Conservation (phyloP, 1,139 yeast genomes). For the Debaryomyces sp. region DNA sequence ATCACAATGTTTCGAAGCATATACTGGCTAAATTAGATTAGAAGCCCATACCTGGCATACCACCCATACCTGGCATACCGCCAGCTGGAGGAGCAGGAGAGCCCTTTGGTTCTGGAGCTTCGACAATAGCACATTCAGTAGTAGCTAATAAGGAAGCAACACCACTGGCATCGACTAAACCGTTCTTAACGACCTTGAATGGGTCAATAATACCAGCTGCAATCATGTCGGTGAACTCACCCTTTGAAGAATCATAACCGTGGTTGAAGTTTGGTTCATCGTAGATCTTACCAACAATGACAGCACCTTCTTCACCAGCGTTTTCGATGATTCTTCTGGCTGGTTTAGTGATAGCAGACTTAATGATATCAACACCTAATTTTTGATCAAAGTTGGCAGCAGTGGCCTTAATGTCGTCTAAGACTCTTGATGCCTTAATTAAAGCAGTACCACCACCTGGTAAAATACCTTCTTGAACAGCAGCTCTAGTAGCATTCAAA, state of each 20-base stretch:
- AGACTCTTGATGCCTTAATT: conserved; percentile 86
- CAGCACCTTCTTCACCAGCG: conserved; percentile 99
- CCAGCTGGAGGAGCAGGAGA: conserved; percentile 62
- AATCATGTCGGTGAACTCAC: conserved; percentile 95
- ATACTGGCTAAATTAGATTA: conserved; percentile 1
- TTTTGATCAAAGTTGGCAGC: conserved; percentile 96
- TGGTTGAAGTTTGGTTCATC: conserved; percentile 84
- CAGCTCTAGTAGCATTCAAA: conserved; percentile 98
- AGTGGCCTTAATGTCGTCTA: conserved; percentile 65
- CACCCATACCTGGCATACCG: conserved; percentile 53
- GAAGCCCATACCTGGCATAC: conserved; percentile 25
- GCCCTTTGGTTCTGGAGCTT: conserved; percentile 89
- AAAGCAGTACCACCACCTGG: conserved; percentile 99
- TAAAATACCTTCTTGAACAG: conserved; percentile 98
- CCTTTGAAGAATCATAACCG: conserved; percentile 94
- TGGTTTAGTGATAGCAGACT: conserved; percentile 95
- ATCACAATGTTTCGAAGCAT: background rate
- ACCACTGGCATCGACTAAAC: conserved; percentile 96
- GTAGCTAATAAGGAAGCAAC: conserved; percentile 98
- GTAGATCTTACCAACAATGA: conserved; percentile 92
- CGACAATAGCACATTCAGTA: conserved; percentile 98
- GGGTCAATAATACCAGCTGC: conserved; percentile 99
- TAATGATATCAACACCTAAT: conserved; percentile 95
- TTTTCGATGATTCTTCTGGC: conserved; percentile 97
- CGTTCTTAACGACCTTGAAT: conserved; percentile 97